Evolutionary conservation across 2,329 filamentous ascomycete species (phyloP).

Genomic region (Curvularia sp.): DNA sequence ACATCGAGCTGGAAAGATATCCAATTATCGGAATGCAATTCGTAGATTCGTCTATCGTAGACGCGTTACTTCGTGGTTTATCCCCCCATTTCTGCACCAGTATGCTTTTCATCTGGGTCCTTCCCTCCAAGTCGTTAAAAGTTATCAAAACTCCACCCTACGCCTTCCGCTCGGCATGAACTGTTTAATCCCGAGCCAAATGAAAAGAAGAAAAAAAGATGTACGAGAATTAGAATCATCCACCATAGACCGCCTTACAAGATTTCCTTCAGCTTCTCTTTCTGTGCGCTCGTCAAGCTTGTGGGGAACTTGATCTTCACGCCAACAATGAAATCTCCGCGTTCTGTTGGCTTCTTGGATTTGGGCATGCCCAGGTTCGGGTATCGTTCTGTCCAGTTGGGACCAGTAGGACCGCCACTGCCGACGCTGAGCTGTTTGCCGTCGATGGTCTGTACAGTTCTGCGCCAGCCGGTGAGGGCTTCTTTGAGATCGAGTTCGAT

Average conservation of each 20-base stretch:
- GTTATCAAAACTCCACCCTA: conserved; percentile 24
- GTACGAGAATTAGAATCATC: conserved; percentile 18
- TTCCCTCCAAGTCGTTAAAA: conserved; percentile 1
- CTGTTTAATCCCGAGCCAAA: conserved; percentile 6
- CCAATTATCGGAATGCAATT: not conserved
- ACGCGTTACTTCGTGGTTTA: conserved; percentile 15
- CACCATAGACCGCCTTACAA: conserved; percentile 54
- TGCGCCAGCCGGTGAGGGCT: conserved; percentile 90
- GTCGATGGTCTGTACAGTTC: conserved; percentile 92
- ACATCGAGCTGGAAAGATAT: not conserved
- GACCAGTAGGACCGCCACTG: conserved; percentile 83
- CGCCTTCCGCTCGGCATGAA: conserved; percentile 26
- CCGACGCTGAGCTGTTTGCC: conserved; percentile 82
- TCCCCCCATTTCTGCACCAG: conserved; percentile 6
- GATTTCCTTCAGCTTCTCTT: conserved; percentile 79
- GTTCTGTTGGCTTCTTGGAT: conserved; percentile 82
- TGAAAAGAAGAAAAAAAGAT: conserved; percentile 14
- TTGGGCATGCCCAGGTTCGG: conserved; percentile 93
- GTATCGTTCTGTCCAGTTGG: conserved; percentile 80
- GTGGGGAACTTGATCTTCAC: conserved; percentile 94
- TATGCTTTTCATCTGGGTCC: not conserved
- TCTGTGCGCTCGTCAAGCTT: conserved; percentile 77
- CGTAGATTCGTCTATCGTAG: conserved; percentile 20
- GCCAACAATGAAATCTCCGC: conserved; percentile 86
- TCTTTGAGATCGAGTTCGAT: conserved; percentile 90